Conservation (phyloP, 371 early-diverging fungal genomes). For the Mortierella sp. region DNA sequence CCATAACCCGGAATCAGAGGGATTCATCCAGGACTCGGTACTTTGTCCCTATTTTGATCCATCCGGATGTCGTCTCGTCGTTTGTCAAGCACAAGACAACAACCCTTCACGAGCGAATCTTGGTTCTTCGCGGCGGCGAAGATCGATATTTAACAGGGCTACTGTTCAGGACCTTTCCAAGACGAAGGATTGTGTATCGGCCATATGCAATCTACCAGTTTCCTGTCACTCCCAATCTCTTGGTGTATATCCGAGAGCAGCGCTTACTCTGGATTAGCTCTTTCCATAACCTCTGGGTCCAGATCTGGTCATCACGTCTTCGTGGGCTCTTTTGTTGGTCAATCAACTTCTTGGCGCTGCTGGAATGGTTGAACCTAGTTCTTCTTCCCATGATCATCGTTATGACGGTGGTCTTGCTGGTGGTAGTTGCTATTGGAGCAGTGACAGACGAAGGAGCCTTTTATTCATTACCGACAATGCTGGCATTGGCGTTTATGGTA, state of each 20-base stretch:
- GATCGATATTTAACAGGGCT: conserved; percentile 98
- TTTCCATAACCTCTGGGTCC: conserved; percentile 25
- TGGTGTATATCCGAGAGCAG: conserved; percentile 86
- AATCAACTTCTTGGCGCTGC: conserved; percentile 94
- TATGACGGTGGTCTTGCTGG: background rate
- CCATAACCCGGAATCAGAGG: background rate
- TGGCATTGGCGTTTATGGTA: conserved; percentile 79
- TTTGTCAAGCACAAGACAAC: conserved; percentile 93
- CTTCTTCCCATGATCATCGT: conserved; percentile 90
- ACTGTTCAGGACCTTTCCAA: conserved; percentile 96
- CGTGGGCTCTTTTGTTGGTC: conserved; percentile 97
- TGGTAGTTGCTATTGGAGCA: conserved; percentile 14
- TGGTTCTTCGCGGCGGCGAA: conserved; percentile 93
- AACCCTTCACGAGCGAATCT: conserved; percentile 97
- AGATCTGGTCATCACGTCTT: conserved; percentile 66
- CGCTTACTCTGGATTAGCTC: conserved; percentile 88
- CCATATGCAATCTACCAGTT: conserved; percentile 93
- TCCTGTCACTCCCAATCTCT: conserved; percentile 86
- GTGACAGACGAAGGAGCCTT: conserved; percentile 10
- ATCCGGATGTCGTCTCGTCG: conserved; percentile 86
- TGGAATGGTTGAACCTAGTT: conserved; percentile 94
- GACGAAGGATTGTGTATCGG: conserved; percentile 89
- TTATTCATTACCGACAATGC: conserved; percentile 35
- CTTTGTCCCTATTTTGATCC: conserved; percentile 84
- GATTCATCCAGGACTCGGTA: conserved; percentile 13